Base-by-base conservation (phyloP, 2,329 filamentous ascomycete genomes). In the Truncatella angustata region DNA sequence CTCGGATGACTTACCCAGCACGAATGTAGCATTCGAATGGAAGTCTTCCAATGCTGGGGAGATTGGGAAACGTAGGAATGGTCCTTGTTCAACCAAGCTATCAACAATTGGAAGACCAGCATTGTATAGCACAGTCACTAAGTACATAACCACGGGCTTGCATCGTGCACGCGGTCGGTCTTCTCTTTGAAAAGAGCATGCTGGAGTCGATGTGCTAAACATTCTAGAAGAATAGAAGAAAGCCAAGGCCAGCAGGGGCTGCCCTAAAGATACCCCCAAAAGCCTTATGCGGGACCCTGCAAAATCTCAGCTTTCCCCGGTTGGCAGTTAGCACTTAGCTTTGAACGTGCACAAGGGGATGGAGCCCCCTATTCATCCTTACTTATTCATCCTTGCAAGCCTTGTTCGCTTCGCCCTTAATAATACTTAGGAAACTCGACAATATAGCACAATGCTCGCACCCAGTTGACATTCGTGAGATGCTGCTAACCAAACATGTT, bases 211-310 rank as follows among this genome's bases (percentile, higher is more conserved):
- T n/a, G n/a, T n/a, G n/a, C n/a, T n/a, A n/a, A 18, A 37, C 32
- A 14, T 49, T 49, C 46, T 49, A 26, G 46, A 49, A 49, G 30
- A 9, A 16, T 21, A 20, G 11, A 20, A 37, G 46, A 49, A 49
- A 34, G 24, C 20, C n/a, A 10, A 34, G 34, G 21, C 16, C 24
- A 18, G 18, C 46, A 37, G 24, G 46, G 46, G 21, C 18, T 11
- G 12, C 20, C 32, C 46, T 49, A 49, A 35, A 49, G 20, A 30
- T 10, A 49, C 46, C 43, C 43, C 34, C 32, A 5, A 28, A 16
- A 5, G 40, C 40, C 21, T 34, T 49, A n/a, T 23, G 12, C 18
- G 18, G 30, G 32, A 49, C 18, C 32, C 34, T 49, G 46, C 46
- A 49, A 18, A 21, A 16, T 21, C 32, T 28, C 43, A 44, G 39